Evolutionary conservation across 192 early-diverging fungal species (phyloP).

Genomic region (Linnemannia schmuckeri): DNA sequence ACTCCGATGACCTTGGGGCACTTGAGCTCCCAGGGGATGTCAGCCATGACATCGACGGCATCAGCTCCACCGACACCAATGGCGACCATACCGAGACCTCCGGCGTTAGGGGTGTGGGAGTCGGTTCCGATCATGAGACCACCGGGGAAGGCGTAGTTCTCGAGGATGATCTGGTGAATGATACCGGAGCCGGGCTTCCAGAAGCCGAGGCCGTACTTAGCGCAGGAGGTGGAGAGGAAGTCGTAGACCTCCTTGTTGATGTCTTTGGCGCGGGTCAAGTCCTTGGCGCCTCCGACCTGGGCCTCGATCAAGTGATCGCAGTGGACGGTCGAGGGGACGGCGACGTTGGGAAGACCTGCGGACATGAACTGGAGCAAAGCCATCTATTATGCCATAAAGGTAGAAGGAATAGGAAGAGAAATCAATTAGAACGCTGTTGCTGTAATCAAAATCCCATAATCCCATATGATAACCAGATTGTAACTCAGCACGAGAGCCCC

Average conservation of each 20-base stretch:
- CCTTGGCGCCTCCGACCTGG: conserved; percentile 83
- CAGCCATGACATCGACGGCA: conserved; percentile 99
- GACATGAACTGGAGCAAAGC: conserved; percentile 98
- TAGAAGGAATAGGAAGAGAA: conserved; percentile 23
- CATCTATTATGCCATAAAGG: conserved; percentile 62
- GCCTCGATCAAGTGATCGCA: conserved; percentile 99
- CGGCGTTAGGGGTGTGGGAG: conserved; percentile 98
- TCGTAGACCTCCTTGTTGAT: conserved; percentile 96
- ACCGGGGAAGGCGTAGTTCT: conserved; percentile 98
- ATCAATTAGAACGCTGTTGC: neutral
- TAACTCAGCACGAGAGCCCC: neutral
- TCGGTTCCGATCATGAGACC: conserved; percentile 98
- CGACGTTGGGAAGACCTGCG: conserved; percentile 86
- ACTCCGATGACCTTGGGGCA: conserved; percentile 97
- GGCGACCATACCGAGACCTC: conserved; percentile 96
- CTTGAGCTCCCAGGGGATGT: conserved; percentile 99
- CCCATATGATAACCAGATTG: conserved; percentile 8
- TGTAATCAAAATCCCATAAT: neutral
- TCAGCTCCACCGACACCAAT: conserved; percentile 98
- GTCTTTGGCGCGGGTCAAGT: conserved; percentile 86
- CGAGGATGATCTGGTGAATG: conserved; percentile 92
- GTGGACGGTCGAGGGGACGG: conserved; percentile 94
- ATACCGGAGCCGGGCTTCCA: conserved; percentile 96
- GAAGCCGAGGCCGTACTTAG: conserved; percentile 96
- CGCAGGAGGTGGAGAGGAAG: conserved; percentile 85